A percentile compares a stretch with the other conserved stretches of the same genome.
Evolutionary conservation across 83 land plant genomes (phyloP).

Genomic region (Larix sibirica): DNA sequence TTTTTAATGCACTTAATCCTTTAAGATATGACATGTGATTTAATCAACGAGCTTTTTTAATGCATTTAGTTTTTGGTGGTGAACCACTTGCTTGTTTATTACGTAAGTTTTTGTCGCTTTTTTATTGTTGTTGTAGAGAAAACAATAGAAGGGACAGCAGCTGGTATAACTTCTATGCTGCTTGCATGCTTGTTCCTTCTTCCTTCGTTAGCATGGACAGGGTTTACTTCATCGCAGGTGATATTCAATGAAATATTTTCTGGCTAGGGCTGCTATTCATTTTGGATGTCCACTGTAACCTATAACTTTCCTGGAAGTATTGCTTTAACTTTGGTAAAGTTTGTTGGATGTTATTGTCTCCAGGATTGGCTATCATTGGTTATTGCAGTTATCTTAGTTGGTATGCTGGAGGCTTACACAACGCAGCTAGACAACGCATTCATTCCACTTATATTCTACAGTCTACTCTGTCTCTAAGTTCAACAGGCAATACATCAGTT

Average conservation of each 20-base stretch:
- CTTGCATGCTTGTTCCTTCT: conserved; percentile 66
- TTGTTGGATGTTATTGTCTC: conserved; percentile 17
- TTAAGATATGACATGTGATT: not conserved
- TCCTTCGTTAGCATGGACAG: conserved; percentile 57
- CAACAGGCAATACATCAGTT: not conserved
- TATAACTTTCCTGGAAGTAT: not conserved
- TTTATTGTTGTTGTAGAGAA: conserved; percentile 44
- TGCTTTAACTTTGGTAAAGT: not conserved
- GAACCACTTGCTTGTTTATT: not conserved
- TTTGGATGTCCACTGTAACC: not conserved
- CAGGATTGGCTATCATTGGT: conserved; percentile 74
- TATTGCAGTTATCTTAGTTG: conserved; percentile 57
- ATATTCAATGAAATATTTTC: not conserved
- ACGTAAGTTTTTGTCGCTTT: conserved; percentile 15
- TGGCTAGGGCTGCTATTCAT: not conserved
- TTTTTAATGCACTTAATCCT: not conserved
- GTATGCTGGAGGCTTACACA: conserved; percentile 81
- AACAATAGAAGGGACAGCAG: conserved; percentile 88
- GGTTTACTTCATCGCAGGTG: conserved; percentile 53
- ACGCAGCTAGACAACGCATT: conserved; percentile 83
- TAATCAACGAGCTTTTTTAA: not conserved
- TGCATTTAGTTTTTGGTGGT: too few relatives aligned
- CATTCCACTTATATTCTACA: conserved; percentile 81
- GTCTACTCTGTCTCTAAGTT: conserved; percentile 66
- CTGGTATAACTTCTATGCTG: conserved; percentile 81